phyloP scores from a whole-genome alignment of 108 stramenopile species.

The Schizochytrium sp. region DNA sequence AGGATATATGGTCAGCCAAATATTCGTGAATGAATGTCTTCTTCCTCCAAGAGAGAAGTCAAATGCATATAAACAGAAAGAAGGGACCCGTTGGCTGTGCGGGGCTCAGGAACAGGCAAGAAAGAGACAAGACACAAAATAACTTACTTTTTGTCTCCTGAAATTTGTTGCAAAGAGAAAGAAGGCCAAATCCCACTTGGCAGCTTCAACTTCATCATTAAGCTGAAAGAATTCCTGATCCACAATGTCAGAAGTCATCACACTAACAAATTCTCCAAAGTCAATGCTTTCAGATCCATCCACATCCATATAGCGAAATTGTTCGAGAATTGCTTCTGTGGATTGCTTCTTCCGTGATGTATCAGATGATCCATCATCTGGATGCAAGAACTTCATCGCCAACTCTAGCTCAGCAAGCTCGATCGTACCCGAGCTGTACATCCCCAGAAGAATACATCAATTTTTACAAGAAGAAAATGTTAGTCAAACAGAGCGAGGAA shows the following conservation, averaged over 20 bases:
- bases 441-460: no score
- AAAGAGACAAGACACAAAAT: not conserved
- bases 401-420: constrained; percentile 27
- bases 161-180: constrained; percentile 58
- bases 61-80: no score
- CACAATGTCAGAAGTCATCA: constrained; percentile 48
- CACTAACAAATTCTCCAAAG: constrained; percentile 38
- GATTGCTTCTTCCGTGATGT: not conserved
- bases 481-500: no score
- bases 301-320: constrained; percentile 42
- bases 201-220: constrained; percentile 42
- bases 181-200: constrained; percentile 49
- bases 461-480: no score
- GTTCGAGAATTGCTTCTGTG: not conserved
- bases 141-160: constrained; percentile 34
- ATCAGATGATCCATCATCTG: not conserved
- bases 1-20: no score
- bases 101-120: no score
- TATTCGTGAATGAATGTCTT: no score
- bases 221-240: constrained; percentile 61
- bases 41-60: no score
- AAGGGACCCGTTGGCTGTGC: no score
- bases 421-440: constrained; percentile 37
- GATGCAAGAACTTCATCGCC: constrained; percentile 54
- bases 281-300: constrained; percentile 34